Evolutionary conservation across 495 filamentous ascomycete genomes (phyloP).

Genomic region (Lindgomyces ingoldianus): DNA sequence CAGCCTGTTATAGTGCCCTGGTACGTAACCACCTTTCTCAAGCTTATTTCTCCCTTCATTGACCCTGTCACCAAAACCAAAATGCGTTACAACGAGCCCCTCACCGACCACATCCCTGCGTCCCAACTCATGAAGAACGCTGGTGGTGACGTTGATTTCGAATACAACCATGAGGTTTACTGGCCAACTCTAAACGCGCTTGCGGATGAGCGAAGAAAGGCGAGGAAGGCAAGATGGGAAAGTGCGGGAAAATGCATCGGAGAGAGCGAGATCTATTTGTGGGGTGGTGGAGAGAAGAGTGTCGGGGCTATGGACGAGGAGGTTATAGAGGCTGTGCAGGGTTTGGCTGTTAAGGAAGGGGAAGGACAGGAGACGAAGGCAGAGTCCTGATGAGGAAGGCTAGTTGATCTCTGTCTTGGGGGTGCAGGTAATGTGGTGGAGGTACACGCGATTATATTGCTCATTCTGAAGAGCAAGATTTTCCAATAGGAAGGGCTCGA

Average conservation of each 20-base stretch:
- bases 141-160: slow-evolving; percentile 70
- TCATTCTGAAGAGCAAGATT: no score
- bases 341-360: background rate
- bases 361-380: background rate
- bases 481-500: no score
- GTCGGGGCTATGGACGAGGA: slow-evolving; percentile 23
- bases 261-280: slow-evolving; percentile 79
- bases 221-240: slow-evolving; percentile 69
- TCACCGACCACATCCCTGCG: slow-evolving; percentile 71
- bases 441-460: no score
- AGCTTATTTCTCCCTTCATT: slow-evolving; percentile 92
- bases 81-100: slow-evolving; percentile 91
- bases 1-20: slow-evolving; percentile 67
- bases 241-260: slow-evolving; percentile 76
- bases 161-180: slow-evolving; percentile 83
- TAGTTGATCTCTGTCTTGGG: background rate
- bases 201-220: slow-evolving; percentile 60
- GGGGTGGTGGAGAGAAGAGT: slow-evolving; percentile 57
- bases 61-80: slow-evolving; percentile 89
- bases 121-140: slow-evolving; percentile 73
- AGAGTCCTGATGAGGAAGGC: background rate
- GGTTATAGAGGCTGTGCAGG: background rate
- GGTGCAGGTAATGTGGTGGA: no score
- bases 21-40: slow-evolving; percentile 88
- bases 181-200: slow-evolving; percentile 81